Evolutionary conservation across 2,329 filamentous ascomycete species (phyloP).

Genomic region (Calycina herbarum): DNA sequence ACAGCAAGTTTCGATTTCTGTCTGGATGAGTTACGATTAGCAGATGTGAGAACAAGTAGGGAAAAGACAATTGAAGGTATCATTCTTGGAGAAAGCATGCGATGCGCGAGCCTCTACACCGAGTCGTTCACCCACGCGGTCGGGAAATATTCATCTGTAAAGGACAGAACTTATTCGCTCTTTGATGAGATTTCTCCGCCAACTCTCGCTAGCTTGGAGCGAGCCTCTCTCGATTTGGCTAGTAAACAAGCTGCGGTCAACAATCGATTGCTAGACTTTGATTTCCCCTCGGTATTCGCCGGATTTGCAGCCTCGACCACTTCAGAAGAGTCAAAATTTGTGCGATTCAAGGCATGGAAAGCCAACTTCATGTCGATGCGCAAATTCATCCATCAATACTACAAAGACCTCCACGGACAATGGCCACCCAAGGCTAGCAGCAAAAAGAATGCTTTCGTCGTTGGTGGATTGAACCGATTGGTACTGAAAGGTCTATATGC

Average conservation of each 20-base stretch:
- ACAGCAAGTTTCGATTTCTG: constrained; percentile 71
- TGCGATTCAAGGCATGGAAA: constrained; percentile 85
- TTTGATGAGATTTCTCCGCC: constrained; percentile 67
- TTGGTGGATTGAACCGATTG: constrained; percentile 80
- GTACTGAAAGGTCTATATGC: constrained; percentile 81
- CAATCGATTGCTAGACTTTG: constrained; percentile 77
- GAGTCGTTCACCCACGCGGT: constrained; percentile 91
- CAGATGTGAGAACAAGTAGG: constrained; percentile 76
- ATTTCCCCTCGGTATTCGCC: constrained; percentile 86
- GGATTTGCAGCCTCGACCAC: constrained; percentile 85
- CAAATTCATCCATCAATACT: constrained; percentile 61
- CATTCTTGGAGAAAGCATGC: constrained; percentile 85
- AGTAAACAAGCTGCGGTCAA: constrained; percentile 71
- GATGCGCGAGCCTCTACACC: constrained; percentile 78
- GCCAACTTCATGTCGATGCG: constrained; percentile 72
- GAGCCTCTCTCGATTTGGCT: constrained; percentile 77
- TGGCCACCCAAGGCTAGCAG: constrained; percentile 91
- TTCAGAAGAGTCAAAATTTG: constrained; percentile 69
- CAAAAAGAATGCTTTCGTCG: constrained; percentile 88
- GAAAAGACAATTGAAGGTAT: constrained; percentile 90
- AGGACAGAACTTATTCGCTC: constrained; percentile 65
- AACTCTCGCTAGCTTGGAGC: constrained; percentile 78
- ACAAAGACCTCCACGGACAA: constrained; percentile 64
- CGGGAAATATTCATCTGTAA: constrained; percentile 78
- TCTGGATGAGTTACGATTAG: constrained; percentile 73